Conservation (phyloP, 495 filamentous ascomycete species). For the Ramalina peruviana region DNA sequence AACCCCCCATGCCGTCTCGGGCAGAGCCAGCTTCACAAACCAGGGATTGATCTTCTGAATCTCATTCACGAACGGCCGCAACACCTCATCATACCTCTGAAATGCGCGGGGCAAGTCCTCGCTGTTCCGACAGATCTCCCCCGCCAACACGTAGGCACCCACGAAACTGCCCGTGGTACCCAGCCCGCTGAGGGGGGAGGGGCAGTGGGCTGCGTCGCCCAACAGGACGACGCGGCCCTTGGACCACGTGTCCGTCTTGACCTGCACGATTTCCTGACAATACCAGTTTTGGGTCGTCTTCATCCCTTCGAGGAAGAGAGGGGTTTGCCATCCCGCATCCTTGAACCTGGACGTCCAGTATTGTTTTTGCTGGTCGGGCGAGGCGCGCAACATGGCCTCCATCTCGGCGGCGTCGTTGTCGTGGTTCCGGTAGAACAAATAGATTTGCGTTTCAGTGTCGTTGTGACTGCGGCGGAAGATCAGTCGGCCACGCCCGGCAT, state of each 20-base stretch:
- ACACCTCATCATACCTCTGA: constrained; percentile 11
- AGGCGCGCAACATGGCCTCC: constrained; percentile 6
- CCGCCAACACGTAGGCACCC: constrained; percentile 16
- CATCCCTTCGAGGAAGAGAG: constrained; percentile 22
- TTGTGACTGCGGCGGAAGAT: constrained; percentile 11
- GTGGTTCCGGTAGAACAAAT: constrained; percentile 1
- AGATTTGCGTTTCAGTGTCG: constrained; percentile 3
- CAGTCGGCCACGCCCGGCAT: constrained; percentile 18
- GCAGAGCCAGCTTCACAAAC: constrained; percentile 10
- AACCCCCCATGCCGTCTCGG: constrained; percentile 12
- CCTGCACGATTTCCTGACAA: constrained; percentile 23
- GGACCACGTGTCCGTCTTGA: constrained; percentile 17
- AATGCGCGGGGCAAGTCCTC: constrained; percentile 11
- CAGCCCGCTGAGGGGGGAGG: constrained; percentile 1
- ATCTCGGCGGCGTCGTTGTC: no score
- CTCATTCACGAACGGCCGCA: constrained; percentile 9
- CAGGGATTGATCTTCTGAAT: constrained; percentile 4
- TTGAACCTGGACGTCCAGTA: constrained; percentile 12
- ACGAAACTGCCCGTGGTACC: constrained; percentile 16
- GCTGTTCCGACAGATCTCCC: constrained; percentile 9
- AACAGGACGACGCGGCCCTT: constrained; percentile 9
- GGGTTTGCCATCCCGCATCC: constrained; percentile 25
- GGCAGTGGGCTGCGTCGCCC: constrained; percentile 7
- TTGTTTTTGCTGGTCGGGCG: constrained; percentile 6
- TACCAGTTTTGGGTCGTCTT: constrained; percentile 28